Evolutionary conservation across 805 yeast genomes (phyloP).

Genomic region (Saccharomycopsis sp.): DNA sequence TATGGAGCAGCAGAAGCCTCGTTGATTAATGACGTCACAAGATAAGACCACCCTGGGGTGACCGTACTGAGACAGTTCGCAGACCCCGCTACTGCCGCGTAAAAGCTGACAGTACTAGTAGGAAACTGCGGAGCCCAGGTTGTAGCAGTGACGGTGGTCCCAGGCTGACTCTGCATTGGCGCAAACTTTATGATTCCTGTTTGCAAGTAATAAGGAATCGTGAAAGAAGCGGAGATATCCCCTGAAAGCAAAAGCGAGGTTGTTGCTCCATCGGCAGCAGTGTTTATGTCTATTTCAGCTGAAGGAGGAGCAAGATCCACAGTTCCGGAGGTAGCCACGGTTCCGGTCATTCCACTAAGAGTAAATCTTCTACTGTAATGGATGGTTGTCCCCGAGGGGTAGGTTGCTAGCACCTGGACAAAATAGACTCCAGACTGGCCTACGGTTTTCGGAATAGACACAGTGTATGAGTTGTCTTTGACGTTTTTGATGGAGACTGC

Average conservation of each 20-base stretch:
- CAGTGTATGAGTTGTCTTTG: conserved; percentile 25
- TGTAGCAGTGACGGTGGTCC: conserved; percentile 54
- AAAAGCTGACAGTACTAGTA: conserved; percentile 61
- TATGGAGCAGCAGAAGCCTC: conserved; percentile 65
- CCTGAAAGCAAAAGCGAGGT: conserved; percentile 28
- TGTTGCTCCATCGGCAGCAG: conserved; percentile 16
- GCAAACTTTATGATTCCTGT: conserved; percentile 76
- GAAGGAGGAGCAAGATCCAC: conserved; percentile 37
- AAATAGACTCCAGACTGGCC: conserved; percentile 64
- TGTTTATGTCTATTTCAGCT: conserved; percentile 28
- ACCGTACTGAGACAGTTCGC: conserved; percentile 20
- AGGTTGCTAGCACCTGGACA: conserved; percentile 56
- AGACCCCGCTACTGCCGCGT: conserved; percentile 26
- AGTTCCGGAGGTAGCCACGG: conserved; percentile 37
- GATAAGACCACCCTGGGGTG: conserved; percentile 82
- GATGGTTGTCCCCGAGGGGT: conserved; percentile 37
- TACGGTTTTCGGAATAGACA: conserved; percentile 34
- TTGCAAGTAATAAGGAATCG: conserved; percentile 69
- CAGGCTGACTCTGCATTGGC: conserved; percentile 92
- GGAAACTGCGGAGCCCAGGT: conserved; percentile 62
- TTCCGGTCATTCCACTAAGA: conserved; percentile 68
- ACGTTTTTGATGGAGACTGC: conserved; percentile 27
- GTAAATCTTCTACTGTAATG: conserved; percentile 63
- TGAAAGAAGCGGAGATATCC: conserved; percentile 45
- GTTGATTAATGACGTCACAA: conserved; percentile 55